These are phyloP conservation scores for Talaromyces funiculosus DNA, from an alignment of 2,329 filamentous ascomycete genomes.

Conservation along the genomic window DNA sequence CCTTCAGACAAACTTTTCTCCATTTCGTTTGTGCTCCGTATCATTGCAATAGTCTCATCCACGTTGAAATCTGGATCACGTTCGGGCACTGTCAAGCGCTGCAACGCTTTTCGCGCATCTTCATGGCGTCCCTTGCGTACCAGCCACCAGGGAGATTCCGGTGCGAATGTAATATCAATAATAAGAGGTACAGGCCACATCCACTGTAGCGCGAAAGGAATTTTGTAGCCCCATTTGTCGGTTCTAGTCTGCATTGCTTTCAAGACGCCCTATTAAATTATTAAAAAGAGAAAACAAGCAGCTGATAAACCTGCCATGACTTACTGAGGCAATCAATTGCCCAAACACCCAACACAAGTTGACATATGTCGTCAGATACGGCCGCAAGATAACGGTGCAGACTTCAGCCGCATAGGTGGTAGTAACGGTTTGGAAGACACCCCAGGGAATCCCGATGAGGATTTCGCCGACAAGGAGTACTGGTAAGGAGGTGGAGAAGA, in stretches of 20 bases:
- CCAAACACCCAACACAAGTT: conserved; percentile 40
- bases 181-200: conserved; percentile 28
- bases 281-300: neutral
- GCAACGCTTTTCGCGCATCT: conserved; percentile 37
- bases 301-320: conserved; percentile 10
- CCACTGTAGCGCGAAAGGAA: conserved; percentile 35
- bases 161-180: conserved; percentile 23
- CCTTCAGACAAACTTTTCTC: neutral
- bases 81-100: neutral
- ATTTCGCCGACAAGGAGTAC: conserved; percentile 34
- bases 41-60: conserved; percentile 4
- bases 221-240: conserved; percentile 38
- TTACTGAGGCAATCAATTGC: conserved; percentile 34
- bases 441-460: conserved; percentile 38
- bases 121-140: conserved; percentile 30
- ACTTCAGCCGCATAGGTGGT: conserved; percentile 37
- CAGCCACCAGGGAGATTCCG: conserved; percentile 36
- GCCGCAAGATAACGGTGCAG: conserved; percentile 28
- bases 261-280: conserved; percentile 13
- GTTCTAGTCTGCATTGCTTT: conserved; percentile 19
- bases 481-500: conserved; percentile 26
- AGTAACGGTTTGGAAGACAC: conserved; percentile 31
- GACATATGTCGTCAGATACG: conserved; percentile 32
- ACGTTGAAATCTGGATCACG: conserved; percentile 22
- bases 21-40: neutral